phyloP scores from a whole-genome alignment of 2,329 filamentous ascomycete genomes.

The Tolypocladium nubicola region DNA sequence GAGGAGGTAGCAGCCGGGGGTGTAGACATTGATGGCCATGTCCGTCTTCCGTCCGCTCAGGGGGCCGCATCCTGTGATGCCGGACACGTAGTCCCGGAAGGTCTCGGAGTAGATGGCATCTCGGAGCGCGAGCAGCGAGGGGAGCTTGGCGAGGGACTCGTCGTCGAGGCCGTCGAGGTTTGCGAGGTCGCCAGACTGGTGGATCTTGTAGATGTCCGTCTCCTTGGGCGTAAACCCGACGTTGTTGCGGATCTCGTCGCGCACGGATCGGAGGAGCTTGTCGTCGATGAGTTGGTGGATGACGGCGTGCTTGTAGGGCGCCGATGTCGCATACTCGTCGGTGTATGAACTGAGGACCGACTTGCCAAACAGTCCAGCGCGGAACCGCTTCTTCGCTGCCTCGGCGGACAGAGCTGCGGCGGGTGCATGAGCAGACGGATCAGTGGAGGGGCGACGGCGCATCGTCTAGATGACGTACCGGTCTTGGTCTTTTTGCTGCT shows the following conservation, averaged over 20 bases:
- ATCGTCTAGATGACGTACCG: conserved; percentile 21
- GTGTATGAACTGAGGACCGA: conserved; percentile 49
- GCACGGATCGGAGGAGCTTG: conserved; percentile 71
- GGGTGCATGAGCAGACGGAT: neutral
- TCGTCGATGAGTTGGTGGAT: conserved; percentile 75
- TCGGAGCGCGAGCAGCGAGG: conserved; percentile 82
- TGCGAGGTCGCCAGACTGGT: conserved; percentile 94
- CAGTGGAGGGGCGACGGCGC: conserved; percentile 3
- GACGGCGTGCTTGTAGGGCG: conserved; percentile 84
- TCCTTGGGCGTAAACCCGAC: conserved; percentile 97
- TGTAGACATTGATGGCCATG: conserved; percentile 99
- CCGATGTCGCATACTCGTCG: conserved; percentile 49
- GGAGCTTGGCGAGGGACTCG: conserved; percentile 72
- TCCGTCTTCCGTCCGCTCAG: conserved; percentile 92
- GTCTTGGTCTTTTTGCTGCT: conserved; percentile 44
- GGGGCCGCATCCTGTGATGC: conserved; percentile 75
- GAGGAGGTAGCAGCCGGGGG: conserved; percentile 85
- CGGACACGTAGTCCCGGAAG: conserved; percentile 82
- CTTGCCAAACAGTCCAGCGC: conserved; percentile 53
- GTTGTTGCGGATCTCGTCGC: conserved; percentile 78
- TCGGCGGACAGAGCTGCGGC: conserved; percentile 33
- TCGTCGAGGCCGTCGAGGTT: conserved; percentile 93
- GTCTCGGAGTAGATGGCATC: conserved; percentile 86
- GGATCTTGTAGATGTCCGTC: conserved; percentile 99
- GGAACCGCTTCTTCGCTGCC: conserved; percentile 49